Base-by-base conservation (phyloP, 2,329 filamentous ascomycete genomes). In the Fusarium fujikuroi region DNA sequence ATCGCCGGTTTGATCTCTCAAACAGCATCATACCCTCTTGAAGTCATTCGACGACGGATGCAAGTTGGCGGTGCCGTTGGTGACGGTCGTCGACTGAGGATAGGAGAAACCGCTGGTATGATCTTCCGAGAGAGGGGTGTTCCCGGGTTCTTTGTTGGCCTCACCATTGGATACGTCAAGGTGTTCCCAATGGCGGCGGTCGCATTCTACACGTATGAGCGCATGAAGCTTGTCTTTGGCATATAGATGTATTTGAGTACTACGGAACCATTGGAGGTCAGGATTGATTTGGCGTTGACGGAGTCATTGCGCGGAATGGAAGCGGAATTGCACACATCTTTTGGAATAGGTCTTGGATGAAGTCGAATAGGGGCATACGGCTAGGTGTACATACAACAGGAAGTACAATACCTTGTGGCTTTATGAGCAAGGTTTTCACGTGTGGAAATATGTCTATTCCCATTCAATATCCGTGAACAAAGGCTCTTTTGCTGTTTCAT, bases 141-240 rank as follows among this genome's bases (percentile, higher is more conserved):
- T 66, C 87, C 88, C 57, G 96, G 96, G 0, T 98, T 97, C 84
- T 99, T 94, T 82, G 92, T 98, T 16, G 96, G 96, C 0, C 84
- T 99, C 80, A 94, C 93, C 3, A 98, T 99, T 82, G 96, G 96
- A 12, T 99, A 98, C 82, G 89, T 95, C 79, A 99, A 99, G 85
- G 90, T 98, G 58, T 87, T 98, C 70, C 96, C 96, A 7, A 92
- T 99, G 93, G 90, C 85, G 34, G 96, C 96, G 18, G 86, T 89
- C 60, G 87, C 86, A 75, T 92, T 92, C 79, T 92, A 89, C 78
- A 90, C 89, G 21, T 92, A 92, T 76, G 90, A 92, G 81, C 86
- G 90, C 68, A 83, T 87, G 75, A 92, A 92, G 84, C 87, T 84
- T 49, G 83, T 86, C 73, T 83, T 95, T 73, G 91, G 90, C 46